A percentile compares a stretch with the other conserved stretches of the same genome.
Conservation (phyloP, 352 stramenopile genomes). For the Phytophthora sojae region DNA sequence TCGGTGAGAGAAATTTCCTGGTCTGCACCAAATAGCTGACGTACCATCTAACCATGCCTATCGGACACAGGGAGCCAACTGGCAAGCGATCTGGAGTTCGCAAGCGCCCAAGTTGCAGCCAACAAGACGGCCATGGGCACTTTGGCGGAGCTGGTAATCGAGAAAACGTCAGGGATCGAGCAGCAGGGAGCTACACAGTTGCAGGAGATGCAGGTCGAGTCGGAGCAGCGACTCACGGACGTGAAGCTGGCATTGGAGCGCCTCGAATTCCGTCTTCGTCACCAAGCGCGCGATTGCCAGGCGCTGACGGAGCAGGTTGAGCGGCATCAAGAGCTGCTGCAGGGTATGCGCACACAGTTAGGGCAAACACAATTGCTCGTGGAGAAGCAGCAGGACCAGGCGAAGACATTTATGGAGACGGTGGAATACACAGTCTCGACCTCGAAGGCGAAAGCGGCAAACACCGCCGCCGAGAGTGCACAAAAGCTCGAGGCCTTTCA, state of each 20-base stretch:
- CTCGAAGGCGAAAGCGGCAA: constrained; percentile 39
- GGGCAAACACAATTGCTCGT: constrained; percentile 50
- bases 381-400: constrained; percentile 58
- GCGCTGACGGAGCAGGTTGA: constrained; percentile 58
- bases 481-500: constrained; percentile 57
- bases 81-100: constrained; percentile 58
- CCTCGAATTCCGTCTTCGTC: constrained; percentile 77
- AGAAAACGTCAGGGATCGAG: constrained; percentile 56
- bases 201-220: constrained; percentile 57
- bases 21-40: neutral
- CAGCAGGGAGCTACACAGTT: constrained; percentile 48
- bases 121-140: constrained; percentile 59
- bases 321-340: constrained; percentile 50
- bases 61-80: constrained; percentile 50
- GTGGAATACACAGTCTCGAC: constrained; percentile 47
- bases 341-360: constrained; percentile 49
- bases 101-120: constrained; percentile 45
- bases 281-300: constrained; percentile 62
- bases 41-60: constrained; percentile 1
- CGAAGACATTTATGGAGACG: constrained; percentile 54
- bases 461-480: constrained; percentile 27
- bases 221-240: constrained; percentile 52
- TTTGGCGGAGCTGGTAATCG: constrained; percentile 53
- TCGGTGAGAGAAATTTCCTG: constrained; percentile 31
- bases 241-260: constrained; percentile 56